A percentile compares a stretch with the other conserved stretches of the same genome.
phyloP scores from a whole-genome alignment of 495 filamentous ascomycete genomes.

The Penicillium mononematosum region DNA sequence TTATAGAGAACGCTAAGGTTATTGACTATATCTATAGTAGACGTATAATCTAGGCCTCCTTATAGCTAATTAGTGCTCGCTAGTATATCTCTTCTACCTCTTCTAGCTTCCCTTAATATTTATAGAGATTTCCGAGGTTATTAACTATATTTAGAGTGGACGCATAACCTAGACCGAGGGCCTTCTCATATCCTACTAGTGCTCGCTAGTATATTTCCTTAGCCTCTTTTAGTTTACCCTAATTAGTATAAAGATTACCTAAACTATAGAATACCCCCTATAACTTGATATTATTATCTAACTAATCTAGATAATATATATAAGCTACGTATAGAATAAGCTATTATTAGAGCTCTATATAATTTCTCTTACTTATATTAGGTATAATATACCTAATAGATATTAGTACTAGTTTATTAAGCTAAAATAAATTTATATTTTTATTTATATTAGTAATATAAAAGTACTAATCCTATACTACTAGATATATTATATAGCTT shows the following conservation, averaged over 20 bases:
- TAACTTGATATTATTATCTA: constrained; percentile 8
- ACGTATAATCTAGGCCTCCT: constrained; percentile 34
- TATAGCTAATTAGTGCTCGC: constrained; percentile 26
- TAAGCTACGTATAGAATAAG: too few species aligned
- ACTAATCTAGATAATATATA: constrained; percentile 13
- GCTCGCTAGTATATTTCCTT: constrained; percentile 36
- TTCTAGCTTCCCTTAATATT: constrained; percentile 29
- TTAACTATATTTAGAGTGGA: constrained; percentile 37
- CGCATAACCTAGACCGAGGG: constrained; percentile 28
- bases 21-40: constrained; percentile 18
- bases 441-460: constrained; percentile 16
- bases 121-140: constrained; percentile 33
- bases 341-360: too few species aligned
- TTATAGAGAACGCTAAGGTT: constrained; percentile 36
- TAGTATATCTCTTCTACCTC: constrained; percentile 36
- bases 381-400: constrained; percentile 21
- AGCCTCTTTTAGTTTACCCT: constrained; percentile 36
- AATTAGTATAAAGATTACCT: constrained; percentile 26
- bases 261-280: constrained; percentile 17
- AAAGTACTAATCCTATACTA: constrained; percentile 38
- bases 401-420: constrained; percentile 25
- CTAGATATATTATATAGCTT: constrained; percentile 34
- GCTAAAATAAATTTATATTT: constrained; percentile 9
- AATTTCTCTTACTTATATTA: too few species aligned
- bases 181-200: constrained; percentile 34